A percentile compares a stretch with the other conserved stretches of the same genome.
phyloP scores from a whole-genome alignment of 2,329 filamentous ascomycete species.

The Juglanconis sp. region DNA sequence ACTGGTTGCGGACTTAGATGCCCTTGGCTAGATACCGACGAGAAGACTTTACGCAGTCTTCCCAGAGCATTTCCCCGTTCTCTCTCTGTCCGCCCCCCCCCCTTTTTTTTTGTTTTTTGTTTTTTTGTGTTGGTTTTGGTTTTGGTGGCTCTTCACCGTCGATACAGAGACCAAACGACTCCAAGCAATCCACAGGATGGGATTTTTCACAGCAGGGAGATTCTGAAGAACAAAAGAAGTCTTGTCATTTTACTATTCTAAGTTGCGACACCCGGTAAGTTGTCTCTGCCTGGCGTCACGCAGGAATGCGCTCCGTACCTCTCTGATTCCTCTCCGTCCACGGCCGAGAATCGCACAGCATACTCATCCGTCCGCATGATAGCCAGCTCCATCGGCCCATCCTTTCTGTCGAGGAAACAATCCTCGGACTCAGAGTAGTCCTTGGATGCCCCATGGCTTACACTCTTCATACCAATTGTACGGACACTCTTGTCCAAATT shows the following conservation, averaged over 20 bases:
- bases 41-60: too few relatives aligned
- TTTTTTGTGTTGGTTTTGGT: too few relatives aligned
- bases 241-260: background rate
- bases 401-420: background rate
- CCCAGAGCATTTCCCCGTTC: too few relatives aligned
- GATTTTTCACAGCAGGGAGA: background rate
- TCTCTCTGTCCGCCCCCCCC: too few relatives aligned
- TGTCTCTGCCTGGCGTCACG: background rate
- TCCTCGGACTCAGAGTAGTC: background rate
- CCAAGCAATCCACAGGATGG: background rate
- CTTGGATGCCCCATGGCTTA: background rate
- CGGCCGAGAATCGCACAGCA: slow-evolving; percentile 1
- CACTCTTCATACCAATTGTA: background rate
- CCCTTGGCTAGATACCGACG: too few relatives aligned
- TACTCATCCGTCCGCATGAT: slow-evolving; percentile 9
- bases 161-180: background rate
- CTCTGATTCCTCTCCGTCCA: background rate
- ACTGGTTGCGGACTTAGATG: too few relatives aligned
- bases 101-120: too few relatives aligned
- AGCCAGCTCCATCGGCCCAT: background rate
- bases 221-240: background rate
- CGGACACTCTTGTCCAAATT: slow-evolving; percentile 1
- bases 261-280: background rate
- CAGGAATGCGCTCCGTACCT: background rate
- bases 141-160: too few relatives aligned